Evolutionary conservation across 306 rosid species (phyloP), one percentile per base, ranked within the genome.

Genomic region (Rosa lucieae): DNA sequence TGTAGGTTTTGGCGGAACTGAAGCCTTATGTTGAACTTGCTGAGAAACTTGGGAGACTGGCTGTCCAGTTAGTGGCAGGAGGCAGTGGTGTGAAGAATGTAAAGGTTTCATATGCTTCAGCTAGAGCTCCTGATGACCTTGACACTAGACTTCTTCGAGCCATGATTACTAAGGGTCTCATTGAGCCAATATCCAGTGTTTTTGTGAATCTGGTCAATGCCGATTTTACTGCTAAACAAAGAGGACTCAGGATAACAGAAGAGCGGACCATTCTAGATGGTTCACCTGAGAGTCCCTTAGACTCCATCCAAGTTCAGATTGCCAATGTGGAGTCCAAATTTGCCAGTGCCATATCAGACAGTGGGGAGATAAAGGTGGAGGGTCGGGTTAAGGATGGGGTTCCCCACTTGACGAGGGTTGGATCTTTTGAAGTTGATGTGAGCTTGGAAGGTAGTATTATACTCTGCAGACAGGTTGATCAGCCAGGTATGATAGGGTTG

Each of bases 91-190:
- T 96, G 58, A 96, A 96, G 82, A 89, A 82, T 37, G 98, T 96
- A 73, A 93, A 91, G 86, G 99, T 96, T 63, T 77, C 94, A 32
- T 96, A 96, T 74, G 93, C 93, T 47, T 93, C 98, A 37, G 79
- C 97, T 0, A 91, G 99, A 85, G 98, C 93, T 40, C 96, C 97
- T 37, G 98, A 96, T 87, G 98, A 96, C 82, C 96, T 96, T 74
- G 99, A 96, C 87, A 93, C 99, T 37, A 92, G 99, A 76, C 84
- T 96, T 75, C 92, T 96, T 43, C 99, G 99, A 56, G 99, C 99
- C 82, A 96, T 96, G 99, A 96, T 96, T 82, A 93, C 86, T 44
- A 92, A 95, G 91, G 99, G 99, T 84, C 88, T 96, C 74, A 93
- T 96, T 53, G 99, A 96, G 85, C 99, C 99, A 11, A 96, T 96